Evolutionary conservation across 1,284 basidiomycete species (phyloP).

Genomic region (Boletus albobrunnescens): DNA sequence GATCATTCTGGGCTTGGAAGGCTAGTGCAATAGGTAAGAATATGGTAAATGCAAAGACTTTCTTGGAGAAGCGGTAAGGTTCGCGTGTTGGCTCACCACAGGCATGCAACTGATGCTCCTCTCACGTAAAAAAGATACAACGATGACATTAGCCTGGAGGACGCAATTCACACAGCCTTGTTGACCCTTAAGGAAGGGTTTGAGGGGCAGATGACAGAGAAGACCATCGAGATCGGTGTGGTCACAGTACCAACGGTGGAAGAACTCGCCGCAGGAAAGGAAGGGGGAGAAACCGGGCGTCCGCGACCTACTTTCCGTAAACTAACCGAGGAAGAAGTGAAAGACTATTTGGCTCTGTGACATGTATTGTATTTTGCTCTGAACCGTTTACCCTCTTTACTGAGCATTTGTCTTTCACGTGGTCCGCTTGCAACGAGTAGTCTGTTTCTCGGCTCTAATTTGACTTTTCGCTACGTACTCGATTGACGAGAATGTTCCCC

Average conservation of each 20-base stretch:
- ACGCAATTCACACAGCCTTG: constrained; percentile 99
- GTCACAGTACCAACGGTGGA: constrained; percentile 81
- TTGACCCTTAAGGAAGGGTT: constrained; percentile 98
- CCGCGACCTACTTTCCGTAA: constrained; percentile 89
- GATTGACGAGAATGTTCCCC: constrained; percentile 7
- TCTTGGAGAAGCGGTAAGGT: constrained; percentile 91
- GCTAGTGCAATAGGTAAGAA: constrained; percentile 99
- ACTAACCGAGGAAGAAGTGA: constrained; percentile 89
- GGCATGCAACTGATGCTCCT: constrained; percentile 17
- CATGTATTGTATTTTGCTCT: constrained; percentile 32
- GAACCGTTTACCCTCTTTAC: constrained; percentile 27
- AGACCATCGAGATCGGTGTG: constrained; percentile 98
- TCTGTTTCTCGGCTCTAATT: constrained; percentile 3
- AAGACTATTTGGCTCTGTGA: constrained; percentile 86
- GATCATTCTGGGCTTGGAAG: constrained; percentile 99
- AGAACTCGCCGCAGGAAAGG: constrained; percentile 71
- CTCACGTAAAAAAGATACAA: constrained; percentile 77
- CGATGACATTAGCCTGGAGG: constrained; percentile 98
- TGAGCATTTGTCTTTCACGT: constrained; percentile 17
- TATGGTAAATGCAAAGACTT: constrained; percentile 99
- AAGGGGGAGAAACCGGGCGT: constrained; percentile 70
- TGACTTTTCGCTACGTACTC: constrained; percentile 2
- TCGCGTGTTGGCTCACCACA: constrained; percentile 24
- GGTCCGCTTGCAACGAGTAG: constrained; percentile 7
- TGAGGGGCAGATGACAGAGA: constrained; percentile 99